Evolutionary conservation across 2,329 filamentous ascomycete genomes (phyloP), one percentile per base, ranked within the genome.

Genomic region (Dryadomyces sulphureus): DNA sequence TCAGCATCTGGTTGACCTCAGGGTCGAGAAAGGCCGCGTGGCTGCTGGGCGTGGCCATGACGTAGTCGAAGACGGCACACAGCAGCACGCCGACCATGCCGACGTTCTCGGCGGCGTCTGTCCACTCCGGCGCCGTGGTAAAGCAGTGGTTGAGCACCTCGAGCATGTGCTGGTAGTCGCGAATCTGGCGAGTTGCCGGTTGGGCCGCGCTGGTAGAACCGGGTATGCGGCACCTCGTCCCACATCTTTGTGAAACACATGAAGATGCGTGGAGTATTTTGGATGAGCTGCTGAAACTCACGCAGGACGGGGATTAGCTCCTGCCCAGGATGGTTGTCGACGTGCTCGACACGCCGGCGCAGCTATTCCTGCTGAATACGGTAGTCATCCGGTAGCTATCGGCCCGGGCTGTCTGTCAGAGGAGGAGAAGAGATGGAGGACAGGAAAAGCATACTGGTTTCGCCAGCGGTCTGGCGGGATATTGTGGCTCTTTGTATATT

Each of bases 181-280:
- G 71, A 47, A 86, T 73, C 60, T 82, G 77, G 30, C 65, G 68
- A 7, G 45, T 69, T 65, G 2, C 79, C 79, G 1, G 72, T 75
- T 0, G 79, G 78, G 49, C 84, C 79, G 7, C 64, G 65, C 48
- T 60, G 57, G 60, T 85, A 85, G 0, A 73, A 73, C 17, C 68
- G 62, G 58, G 76, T 77, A 27, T 58, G 56, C 0, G 81, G 80
- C 19, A 84, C 66, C 60, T 85, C 76, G 25, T 73, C 65, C 60
- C 81, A 85, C 81, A 85, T 85, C 51, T 71, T 65, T 21, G 65
- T 64, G 55, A 83, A 75, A 57, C 79, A 75, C 69, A 84, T 78
- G 63, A 76, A 79, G 22, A 85, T 63, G 20, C 77, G 70, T 1
- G 78, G 64, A 51, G 77, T 77, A 24, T 59, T 59, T 57, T 85